Evolutionary conservation across 2,329 filamentous ascomycete genomes (phyloP).

Genomic region (Lizonia empirigonia): DNA sequence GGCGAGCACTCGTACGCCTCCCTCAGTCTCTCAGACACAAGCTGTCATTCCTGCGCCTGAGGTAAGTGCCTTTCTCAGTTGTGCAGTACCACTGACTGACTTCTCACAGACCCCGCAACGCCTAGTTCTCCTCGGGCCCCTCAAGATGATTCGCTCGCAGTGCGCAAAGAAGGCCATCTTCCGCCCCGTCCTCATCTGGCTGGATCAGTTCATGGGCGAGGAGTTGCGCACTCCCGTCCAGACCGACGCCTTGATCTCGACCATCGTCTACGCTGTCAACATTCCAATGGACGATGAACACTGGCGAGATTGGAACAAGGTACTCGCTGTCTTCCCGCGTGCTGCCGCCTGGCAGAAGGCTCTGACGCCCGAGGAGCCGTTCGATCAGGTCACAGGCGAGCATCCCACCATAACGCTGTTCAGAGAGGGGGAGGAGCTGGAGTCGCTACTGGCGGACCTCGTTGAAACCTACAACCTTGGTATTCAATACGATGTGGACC

Average conservation of each 20-base stretch:
- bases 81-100: neutral
- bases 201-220: slow-evolving; percentile 19
- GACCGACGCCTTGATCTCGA: slow-evolving; percentile 15
- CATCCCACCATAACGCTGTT: neutral
- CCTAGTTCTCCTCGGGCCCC: slow-evolving; percentile 18
- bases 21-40: neutral
- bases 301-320: slow-evolving; percentile 18
- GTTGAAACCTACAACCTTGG: neutral
- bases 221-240: slow-evolving; percentile 6
- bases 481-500: neutral
- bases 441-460: neutral
- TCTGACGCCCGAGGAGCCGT: slow-evolving; percentile 7
- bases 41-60: neutral
- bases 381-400: slow-evolving; percentile 14
- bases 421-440: neutral
- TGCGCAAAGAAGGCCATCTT: neutral
- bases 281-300: slow-evolving; percentile 21
- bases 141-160: slow-evolving; percentile 13
- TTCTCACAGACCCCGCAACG: neutral
- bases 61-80: neutral
- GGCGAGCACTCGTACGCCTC: neutral
- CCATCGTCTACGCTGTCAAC: slow-evolving; percentile 17
- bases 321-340: slow-evolving; percentile 12
- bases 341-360: slow-evolving; percentile 16
- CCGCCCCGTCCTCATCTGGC: slow-evolving; percentile 4